Evolutionary conservation across 257 asterid genomes (phyloP).

Genomic region (Ocimum tenuiflorum): DNA sequence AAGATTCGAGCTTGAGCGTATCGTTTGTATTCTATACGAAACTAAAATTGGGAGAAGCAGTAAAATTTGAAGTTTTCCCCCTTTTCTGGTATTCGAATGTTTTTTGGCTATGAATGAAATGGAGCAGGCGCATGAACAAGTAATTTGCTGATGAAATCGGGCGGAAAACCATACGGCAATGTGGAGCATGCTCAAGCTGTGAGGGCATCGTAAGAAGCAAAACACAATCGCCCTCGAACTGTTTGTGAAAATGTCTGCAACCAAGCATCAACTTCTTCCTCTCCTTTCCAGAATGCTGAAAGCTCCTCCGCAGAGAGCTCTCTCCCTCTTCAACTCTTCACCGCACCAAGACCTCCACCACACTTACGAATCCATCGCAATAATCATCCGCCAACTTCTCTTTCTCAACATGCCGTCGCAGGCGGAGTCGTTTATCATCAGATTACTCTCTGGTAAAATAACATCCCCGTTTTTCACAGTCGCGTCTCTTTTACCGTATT

Average conservation of each 20-base stretch:
- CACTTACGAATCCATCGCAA: constrained; percentile 45
- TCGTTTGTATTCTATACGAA: too few species aligned
- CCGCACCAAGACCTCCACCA: constrained; percentile 31
- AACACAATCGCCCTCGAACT: neutral
- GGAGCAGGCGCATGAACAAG: neutral
- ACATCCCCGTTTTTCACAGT: constrained; percentile 41
- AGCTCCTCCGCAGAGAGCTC: constrained; percentile 52
- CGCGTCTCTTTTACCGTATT: constrained; percentile 38
- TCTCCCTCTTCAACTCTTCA: constrained; percentile 46
- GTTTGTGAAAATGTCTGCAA: constrained; percentile 32
- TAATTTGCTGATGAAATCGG: neutral
- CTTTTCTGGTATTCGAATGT: neutral
- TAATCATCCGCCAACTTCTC: constrained; percentile 44
- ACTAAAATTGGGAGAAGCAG: too few species aligned
- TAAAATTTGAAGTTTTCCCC: neutral
- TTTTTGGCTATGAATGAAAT: neutral
- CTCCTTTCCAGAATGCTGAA: constrained; percentile 51
- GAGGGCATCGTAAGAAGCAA: neutral
- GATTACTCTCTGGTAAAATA: constrained; percentile 45
- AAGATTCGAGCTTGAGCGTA: too few species aligned
- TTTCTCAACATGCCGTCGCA: constrained; percentile 31
- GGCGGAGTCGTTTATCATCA: constrained; percentile 46
- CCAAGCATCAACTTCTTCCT: constrained; percentile 15
- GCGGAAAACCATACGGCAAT: neutral
- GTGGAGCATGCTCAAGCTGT: neutral